Evolutionary conservation across 768 basidiomycete species (phyloP), one percentile per base, ranked within the genome.

Genomic region (Asterophora parasitica): DNA sequence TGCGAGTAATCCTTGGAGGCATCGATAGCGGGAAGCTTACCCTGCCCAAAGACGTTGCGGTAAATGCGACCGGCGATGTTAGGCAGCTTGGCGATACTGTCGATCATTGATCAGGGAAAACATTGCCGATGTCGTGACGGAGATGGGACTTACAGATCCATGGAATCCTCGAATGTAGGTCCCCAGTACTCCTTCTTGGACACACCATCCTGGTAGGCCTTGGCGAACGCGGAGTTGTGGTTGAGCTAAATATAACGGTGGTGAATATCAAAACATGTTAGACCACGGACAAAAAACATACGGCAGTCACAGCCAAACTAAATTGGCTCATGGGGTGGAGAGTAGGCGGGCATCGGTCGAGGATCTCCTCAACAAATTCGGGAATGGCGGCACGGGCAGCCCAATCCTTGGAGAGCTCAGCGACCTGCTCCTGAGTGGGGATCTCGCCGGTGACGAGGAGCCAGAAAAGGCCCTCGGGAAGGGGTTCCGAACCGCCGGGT

Each of bases 301-400:
- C 87, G 26, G 95, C 93, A 55, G 94, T 97, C 58, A 95, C 91
- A 50, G 94, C 94, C 63, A 96, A 74, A 65, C 87, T 88, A 73
- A 98, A 96, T 72, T 98, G 95, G 68, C 88, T 92, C 95, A 98
- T 98, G 54, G 95, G 95, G 68, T 98, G 95, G 37, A 98, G 80
- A 12, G 92, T 94, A 42, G 88, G 84, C 15, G 89, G 89, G 70
- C 89, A 92, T 66, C 92, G 72, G 74, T 98, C 95, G 43, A 98
- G 79, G 58, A 96, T 79, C 61, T 96, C 93, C 69, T 97, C 93
- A n/a, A 98, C 88, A 58, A 95, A 94, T 51, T 88, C 85, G 37
- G 94, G 93, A 53, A 98, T 82, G 38, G 84, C 79, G 33, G 92
- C 83, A 55, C 94, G 87, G 35, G 91, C 88, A 44, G 94, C 95